Evolutionary conservation across 768 basidiomycete genomes (phyloP), one percentile per base, ranked within the genome.

Genomic region (Strobilomyces dryophilus): DNA sequence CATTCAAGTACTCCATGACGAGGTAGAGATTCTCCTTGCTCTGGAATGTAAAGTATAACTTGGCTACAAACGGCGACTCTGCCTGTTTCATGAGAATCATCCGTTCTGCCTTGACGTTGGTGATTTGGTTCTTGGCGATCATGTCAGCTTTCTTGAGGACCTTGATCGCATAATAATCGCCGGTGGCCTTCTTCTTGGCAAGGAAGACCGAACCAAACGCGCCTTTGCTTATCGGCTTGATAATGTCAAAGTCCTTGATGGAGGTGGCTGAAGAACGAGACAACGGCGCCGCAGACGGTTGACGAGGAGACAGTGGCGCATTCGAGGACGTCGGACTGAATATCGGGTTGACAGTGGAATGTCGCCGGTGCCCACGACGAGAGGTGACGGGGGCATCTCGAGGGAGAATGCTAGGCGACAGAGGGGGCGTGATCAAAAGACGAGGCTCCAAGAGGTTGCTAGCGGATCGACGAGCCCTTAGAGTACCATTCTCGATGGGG

Each of bases 61-160:
- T 97, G 45, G 93, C 93, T 46, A 98, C 97, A 65, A 98, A 95
- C 15, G 97, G 95, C 9, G 94, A 97, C 70, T 97, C 94, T 2
- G 95, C 90, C 71, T 98, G 95, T 68, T 94, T 94, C 97, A 99
- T 99, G 61, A 99, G 80, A 64, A 99, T 99, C 86, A 97, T 98
- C 52, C 97, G 82, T 75, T 99, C 97, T 2, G 97, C 97, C 74
- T 98, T 98, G 70, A 99, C 97, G 67, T 98, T 99, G 45, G 97
- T 98, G 69, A 99, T 95, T 71, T 99, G 97, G 75, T 99, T 99
- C 81, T 99, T 99, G 37, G 97, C 92, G 69, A 99, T 98, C 97
- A 99, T 99, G 73, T 99, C 97, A n/a, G 94, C 92, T 76, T 99
- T 99, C 76, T 95, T 98, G 67, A 99, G 73, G n/a, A 98, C 95